A percentile compares a stretch with the other conserved stretches of the same genome.
phyloP scores from a whole-genome alignment of 2,329 filamentous ascomycete genomes.

The Taxawa tesnikishii region DNA sequence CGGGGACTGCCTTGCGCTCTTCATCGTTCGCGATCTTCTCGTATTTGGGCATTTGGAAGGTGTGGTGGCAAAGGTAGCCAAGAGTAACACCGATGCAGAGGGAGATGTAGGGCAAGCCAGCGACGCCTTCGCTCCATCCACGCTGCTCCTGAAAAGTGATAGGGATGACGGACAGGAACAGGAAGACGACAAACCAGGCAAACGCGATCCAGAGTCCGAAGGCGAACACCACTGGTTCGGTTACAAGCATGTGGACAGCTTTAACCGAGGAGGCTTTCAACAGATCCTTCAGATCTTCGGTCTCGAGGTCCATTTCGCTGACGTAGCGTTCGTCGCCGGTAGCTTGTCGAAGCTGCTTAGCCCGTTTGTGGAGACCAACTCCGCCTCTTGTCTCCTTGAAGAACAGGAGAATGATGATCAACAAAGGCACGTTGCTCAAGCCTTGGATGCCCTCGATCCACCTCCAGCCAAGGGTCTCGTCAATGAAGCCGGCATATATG shows the following conservation, averaged over 20 bases:
- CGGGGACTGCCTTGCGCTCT: constrained; percentile 23
- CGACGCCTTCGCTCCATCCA: constrained; percentile 38
- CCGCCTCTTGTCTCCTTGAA: constrained; percentile 36
- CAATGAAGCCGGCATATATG: constrained; percentile 43
- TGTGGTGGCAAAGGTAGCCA: constrained; percentile 30
- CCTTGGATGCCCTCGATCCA: constrained; percentile 45
- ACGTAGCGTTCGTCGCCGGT: constrained; percentile 39
- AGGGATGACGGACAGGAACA: constrained; percentile 39
- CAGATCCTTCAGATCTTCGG: constrained; percentile 34
- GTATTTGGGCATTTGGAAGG: constrained; percentile 40
- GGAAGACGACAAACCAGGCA: constrained; percentile 41
- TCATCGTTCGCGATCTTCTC: constrained; percentile 26
- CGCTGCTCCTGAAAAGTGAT: constrained; percentile 40
- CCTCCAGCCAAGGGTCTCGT: constrained; percentile 39
- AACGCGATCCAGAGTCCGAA: constrained; percentile 41
- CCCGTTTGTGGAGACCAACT: constrained; percentile 36
- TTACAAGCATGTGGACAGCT: constrained; percentile 36
- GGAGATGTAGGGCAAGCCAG: constrained; percentile 39
- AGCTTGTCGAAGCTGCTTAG: constrained; percentile 31
- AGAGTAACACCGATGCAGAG: constrained; percentile 37
- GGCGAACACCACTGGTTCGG: constrained; percentile 37
- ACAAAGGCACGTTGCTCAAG: constrained; percentile 37
- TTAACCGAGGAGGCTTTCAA: constrained; percentile 39
- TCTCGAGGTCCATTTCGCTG: constrained; percentile 39
- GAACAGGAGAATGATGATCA: constrained; percentile 30